phyloP scores from a whole-genome alignment of 441 rosid genomes.

The Cnidoscolus chayamansa region DNA sequence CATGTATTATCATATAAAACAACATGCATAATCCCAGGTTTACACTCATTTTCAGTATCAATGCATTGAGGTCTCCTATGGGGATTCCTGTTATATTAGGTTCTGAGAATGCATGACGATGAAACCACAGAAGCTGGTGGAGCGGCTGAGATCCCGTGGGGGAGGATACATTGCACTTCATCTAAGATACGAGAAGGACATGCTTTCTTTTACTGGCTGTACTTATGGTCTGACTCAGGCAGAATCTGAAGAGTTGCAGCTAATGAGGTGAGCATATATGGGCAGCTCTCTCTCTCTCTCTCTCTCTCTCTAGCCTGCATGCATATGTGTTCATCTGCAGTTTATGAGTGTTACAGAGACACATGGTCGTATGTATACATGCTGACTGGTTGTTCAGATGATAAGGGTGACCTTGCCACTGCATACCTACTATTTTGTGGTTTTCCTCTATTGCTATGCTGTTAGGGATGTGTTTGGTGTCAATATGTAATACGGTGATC shows the following conservation, averaged over 20 bases:
- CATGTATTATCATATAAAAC: constrained; percentile 12
- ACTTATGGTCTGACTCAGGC: constrained; percentile 70
- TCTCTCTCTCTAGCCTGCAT: not conserved
- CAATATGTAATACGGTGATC: not conserved
- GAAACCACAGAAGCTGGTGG: constrained; percentile 94
- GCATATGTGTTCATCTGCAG: not conserved
- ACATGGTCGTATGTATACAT: not conserved
- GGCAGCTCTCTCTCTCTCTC: constrained; percentile 4
- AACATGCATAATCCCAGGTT: constrained; percentile 17
- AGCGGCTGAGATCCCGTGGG: constrained; percentile 66
- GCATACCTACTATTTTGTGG: not conserved
- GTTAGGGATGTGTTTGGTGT: not conserved
- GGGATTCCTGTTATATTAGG: constrained; percentile 89
- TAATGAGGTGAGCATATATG: constrained; percentile 62
- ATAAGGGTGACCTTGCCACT: not conserved
- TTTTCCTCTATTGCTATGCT: not conserved
- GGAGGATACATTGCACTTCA: constrained; percentile 88
- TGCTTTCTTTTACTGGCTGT: constrained; percentile 95
- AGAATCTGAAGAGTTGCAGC: constrained; percentile 76
- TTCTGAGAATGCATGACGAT: constrained; percentile 89
- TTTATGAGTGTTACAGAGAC: not conserved
- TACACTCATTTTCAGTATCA: constrained; percentile 28
- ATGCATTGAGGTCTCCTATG: constrained; percentile 84
- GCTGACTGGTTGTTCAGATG: not conserved
- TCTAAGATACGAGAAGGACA: constrained; percentile 93